These are phyloP conservation scores for Apium graveolens DNA, from an alignment of 129 eudicot species.

Conservation along the genomic window DNA sequence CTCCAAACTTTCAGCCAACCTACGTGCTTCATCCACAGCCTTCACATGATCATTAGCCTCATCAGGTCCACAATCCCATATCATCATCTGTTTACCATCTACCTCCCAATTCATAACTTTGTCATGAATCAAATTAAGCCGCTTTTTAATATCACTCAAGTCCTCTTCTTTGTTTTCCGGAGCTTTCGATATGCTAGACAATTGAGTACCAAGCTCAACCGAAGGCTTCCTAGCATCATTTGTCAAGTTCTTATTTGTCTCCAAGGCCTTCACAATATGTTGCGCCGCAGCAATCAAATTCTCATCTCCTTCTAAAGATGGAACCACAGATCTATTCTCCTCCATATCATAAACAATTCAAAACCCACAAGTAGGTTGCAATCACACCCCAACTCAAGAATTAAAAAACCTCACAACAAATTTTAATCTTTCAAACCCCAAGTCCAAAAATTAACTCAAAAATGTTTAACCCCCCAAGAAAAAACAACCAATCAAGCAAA, in stretches of 20 bases:
- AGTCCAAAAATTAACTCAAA: background rate
- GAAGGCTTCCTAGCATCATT: conserved; percentile 47
- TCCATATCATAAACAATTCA: conserved; percentile 45
- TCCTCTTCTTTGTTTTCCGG: conserved; percentile 24
- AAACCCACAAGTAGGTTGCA: background rate
- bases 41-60: conserved; percentile 69
- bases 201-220: conserved; percentile 55
- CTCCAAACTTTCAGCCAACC: conserved; percentile 53
- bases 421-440: background rate
- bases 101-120: conserved; percentile 63
- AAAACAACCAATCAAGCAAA: conserved; percentile 4
- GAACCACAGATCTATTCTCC: conserved; percentile 35
- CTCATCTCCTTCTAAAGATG: conserved; percentile 58
- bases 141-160: conserved; percentile 36
- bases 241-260: conserved; percentile 45
- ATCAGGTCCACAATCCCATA: conserved; percentile 78
- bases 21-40: conserved; percentile 60
- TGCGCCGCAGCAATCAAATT: conserved; percentile 64
- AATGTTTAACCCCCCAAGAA: conserved; percentile 13
- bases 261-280: conserved; percentile 55
- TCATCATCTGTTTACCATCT: conserved; percentile 42
- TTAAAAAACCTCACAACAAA: background rate
- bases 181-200: conserved; percentile 36
- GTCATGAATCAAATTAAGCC: conserved; percentile 49
- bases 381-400: background rate